These are phyloP conservation scores for Fusarium anguioides DNA, from an alignment of 2,329 filamentous ascomycete species.

Conservation along the genomic window DNA sequence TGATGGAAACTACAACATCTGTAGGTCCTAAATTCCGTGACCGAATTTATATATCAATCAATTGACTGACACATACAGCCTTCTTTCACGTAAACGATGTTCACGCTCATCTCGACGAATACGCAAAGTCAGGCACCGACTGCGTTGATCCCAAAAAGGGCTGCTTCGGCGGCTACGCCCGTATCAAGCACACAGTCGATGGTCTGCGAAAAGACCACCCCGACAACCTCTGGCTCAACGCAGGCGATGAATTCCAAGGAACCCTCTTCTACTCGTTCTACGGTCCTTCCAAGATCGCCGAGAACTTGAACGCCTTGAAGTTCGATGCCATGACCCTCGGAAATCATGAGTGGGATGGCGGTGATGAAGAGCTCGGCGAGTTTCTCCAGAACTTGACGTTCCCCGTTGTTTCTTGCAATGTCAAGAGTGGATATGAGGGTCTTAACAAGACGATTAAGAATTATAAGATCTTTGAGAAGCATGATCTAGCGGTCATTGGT, in stretches of 20 bases:
- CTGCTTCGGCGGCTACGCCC: constrained; percentile 73
- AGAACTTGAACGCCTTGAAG: constrained; percentile 72
- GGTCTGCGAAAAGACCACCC: constrained; percentile 66
- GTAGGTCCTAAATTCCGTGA: too few relatives aligned
- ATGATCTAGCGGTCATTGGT: constrained; percentile 71
- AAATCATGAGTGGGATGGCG: constrained; percentile 75
- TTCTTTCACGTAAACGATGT: constrained; percentile 79
- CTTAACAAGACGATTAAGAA: constrained; percentile 73
- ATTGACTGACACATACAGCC: constrained; percentile 47
- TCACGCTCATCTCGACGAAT: constrained; percentile 74
- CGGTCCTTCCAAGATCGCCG: constrained; percentile 74
- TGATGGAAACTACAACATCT: constrained; percentile 65
- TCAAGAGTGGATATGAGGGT: constrained; percentile 67
- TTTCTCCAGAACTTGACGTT: constrained; percentile 74
- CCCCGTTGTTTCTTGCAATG: constrained; percentile 71
- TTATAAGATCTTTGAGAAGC: constrained; percentile 71
- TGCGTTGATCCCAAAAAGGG: constrained; percentile 66
- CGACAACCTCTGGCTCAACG: constrained; percentile 72
- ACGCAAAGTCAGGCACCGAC: constrained; percentile 69
- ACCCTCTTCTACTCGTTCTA: constrained; percentile 76
- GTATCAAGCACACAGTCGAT: constrained; percentile 70
- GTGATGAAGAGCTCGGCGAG: constrained; percentile 69
- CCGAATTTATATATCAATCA: too few relatives aligned
- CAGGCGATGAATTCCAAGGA: constrained; percentile 76
- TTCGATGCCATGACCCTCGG: constrained; percentile 76